Evolutionary conservation across 1,284 basidiomycete species (phyloP).

Genomic region (Cystobasidium pallidum): DNA sequence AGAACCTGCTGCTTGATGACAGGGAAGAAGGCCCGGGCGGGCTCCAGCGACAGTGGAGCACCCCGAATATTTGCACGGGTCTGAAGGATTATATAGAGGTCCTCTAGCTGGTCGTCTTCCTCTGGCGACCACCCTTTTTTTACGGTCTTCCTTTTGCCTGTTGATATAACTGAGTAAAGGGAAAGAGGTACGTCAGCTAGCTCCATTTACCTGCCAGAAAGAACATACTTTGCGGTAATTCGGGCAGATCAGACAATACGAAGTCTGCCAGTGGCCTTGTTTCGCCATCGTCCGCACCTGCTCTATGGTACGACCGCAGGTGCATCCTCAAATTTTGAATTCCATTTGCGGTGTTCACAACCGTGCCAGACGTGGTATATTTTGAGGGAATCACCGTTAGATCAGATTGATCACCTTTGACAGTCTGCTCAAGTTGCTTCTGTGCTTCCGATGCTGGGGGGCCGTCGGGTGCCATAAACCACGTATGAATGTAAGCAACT

Average conservation of each 20-base stretch:
- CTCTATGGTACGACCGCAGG: neutral
- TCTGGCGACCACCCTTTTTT: slow-evolving; percentile 29
- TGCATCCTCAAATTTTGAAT: neutral
- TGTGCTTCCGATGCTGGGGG: neutral
- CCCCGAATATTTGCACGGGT: slow-evolving; percentile 24
- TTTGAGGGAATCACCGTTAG: neutral
- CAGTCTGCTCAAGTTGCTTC: slow-evolving; percentile 27
- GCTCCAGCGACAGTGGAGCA: slow-evolving; percentile 1
- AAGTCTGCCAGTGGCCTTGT: neutral
- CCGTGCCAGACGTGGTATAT: neutral
- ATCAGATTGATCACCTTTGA: slow-evolving; percentile 8
- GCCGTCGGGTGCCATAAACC: slow-evolving; percentile 21
- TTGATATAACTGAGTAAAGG: slow-evolving; percentile 7
- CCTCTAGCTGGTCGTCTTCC: slow-evolving; percentile 41
- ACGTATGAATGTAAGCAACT: slow-evolving; percentile 22
- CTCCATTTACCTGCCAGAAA: neutral
- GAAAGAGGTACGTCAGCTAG: neutral
- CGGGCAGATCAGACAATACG: slow-evolving; percentile 1
- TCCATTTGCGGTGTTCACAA: neutral
- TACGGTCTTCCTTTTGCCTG: slow-evolving; percentile 21
- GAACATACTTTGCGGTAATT: slow-evolving; percentile 12
- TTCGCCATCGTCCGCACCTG: neutral
- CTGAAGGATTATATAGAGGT: slow-evolving; percentile 42
- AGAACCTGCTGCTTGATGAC: slow-evolving; percentile 9
- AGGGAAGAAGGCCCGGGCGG: slow-evolving; percentile 3